Percentiles rank a stretch among this genome's conserved stretches.
These are phyloP conservation scores for Quercus phellos DNA, from an alignment of 331 rosid genomes.

Conservation along the genomic window DNA sequence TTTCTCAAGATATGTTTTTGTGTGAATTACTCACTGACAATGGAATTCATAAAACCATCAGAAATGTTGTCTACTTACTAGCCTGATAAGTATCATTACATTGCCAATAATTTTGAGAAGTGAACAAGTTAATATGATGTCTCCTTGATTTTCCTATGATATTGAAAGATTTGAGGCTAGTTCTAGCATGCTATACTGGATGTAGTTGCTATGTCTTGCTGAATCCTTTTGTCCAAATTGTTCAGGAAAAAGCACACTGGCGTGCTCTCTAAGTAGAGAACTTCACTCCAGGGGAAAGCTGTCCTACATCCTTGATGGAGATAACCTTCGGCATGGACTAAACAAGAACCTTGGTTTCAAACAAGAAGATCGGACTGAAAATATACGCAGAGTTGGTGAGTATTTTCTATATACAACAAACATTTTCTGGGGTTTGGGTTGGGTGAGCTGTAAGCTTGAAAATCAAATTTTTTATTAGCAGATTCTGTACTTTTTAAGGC, in stretches of 20 bases:
- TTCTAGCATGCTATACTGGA: neutral
- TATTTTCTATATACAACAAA: constrained; percentile 5
- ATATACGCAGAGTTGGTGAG: constrained; percentile 81
- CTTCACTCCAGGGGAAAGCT: constrained; percentile 59
- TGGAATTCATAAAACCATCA: neutral
- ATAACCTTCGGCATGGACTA: constrained; percentile 83
- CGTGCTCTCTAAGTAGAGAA: constrained; percentile 66
- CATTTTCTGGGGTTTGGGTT: neutral
- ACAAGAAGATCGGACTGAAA: constrained; percentile 74
- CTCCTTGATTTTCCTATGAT: neutral
- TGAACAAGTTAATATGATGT: neutral
- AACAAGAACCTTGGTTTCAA: constrained; percentile 71
- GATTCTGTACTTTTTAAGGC: neutral
- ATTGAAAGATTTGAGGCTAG: neutral
- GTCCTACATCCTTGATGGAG: constrained; percentile 82
- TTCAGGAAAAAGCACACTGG: constrained; percentile 81
- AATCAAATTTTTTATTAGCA: neutral
- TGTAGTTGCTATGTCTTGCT: constrained; percentile 7
- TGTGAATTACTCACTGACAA: neutral
- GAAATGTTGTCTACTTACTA: neutral
- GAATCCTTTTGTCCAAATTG: constrained; percentile 20
- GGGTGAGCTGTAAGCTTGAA: neutral
- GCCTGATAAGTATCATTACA: neutral
- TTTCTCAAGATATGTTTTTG: neutral
- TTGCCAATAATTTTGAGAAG: neutral